A percentile compares a stretch with the other conserved stretches of the same genome.
These are phyloP conservation scores for Cyathus striatus DNA, from an alignment of 768 basidiomycete genomes.

Conservation along the genomic window DNA sequence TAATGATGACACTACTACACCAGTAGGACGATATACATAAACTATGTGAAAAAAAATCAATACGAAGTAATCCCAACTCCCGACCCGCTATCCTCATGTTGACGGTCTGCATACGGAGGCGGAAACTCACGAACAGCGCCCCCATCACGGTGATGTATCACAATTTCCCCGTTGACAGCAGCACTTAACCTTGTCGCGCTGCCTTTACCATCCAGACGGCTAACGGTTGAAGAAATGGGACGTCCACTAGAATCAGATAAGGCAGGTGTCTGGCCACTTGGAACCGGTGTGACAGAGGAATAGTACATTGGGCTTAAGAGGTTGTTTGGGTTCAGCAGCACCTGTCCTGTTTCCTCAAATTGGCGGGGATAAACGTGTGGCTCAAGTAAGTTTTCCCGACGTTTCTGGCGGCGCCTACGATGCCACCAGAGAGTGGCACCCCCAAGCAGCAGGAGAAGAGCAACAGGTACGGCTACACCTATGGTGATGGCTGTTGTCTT, in stretches of 20 bases:
- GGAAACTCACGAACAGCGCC: slow-evolving; percentile 30
- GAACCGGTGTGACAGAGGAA: not conserved
- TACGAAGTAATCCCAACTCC: too few species aligned
- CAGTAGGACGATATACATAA: too few species aligned
- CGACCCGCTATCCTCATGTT: too few species aligned
- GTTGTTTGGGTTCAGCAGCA: slow-evolving; percentile 10
- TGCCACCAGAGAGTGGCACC: slow-evolving; percentile 12
- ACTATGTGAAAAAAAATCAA: too few species aligned
- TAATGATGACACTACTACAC: too few species aligned
- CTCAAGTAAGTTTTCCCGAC: slow-evolving; percentile 1
- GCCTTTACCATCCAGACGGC: not conserved
- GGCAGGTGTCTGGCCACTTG: not conserved
- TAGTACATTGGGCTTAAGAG: slow-evolving; percentile 5
- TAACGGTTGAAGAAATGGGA: not conserved
- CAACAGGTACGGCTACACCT: slow-evolving; percentile 25
- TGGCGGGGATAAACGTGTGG: slow-evolving; percentile 9
- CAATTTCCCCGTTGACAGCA: not conserved
- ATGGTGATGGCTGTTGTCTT: slow-evolving; percentile 18
- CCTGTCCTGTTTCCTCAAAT: slow-evolving; percentile 9
- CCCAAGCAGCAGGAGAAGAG: slow-evolving; percentile 18
- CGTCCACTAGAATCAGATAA: not conserved
- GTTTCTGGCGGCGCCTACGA: slow-evolving; percentile 8
- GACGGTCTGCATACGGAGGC: slow-evolving; percentile 31
- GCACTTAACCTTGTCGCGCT: not conserved
- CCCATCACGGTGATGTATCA: slow-evolving; percentile 34